Evolutionary conservation across 192 early-diverging fungal species (phyloP), one percentile per base, ranked within the genome.

Genomic region (Spinellus fusiger): DNA sequence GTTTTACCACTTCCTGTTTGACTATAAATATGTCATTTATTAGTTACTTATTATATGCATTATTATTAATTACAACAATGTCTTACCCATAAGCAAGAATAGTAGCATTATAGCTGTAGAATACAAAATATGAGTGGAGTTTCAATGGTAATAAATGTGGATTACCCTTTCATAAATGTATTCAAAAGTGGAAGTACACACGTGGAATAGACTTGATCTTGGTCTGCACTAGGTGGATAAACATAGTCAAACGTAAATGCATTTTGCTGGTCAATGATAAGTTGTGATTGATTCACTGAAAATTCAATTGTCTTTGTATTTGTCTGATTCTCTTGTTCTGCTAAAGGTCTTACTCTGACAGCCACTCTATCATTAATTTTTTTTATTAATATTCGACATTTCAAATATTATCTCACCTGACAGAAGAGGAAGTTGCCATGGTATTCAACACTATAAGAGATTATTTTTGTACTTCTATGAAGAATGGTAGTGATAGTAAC

Each of bases 1-100:
- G 95, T 94, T 77, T 98, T 98, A 38, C 96, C 96, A 22, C 82
- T 84, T 25, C 92, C 93, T 1, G 93, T 95, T 83, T 98, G 90
- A 40, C 81, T 83, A 61, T 37, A 26, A 35, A 18, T 35, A 33
- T 20, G 3, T 0, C 29, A n/a, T 20, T 26, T 57, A 18, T 38
- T 8, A n/a, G 18, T 32, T 58, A 58, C 15, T 20, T 29, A 25
- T 23, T 38, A n/a, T 13, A 22, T 34, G 34, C 0, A n/a, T 7
- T 35, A 18, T 46, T 44, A 29, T 54, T 35, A n/a, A 49, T 25
- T 34, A 29, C 20, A 28, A 54, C 55, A n/a, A n/a, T 16, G 4
- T 28, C 47, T 32, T 49, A 49, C 59, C 50, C 87, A 33, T 89
- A 89, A 28, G 95, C 95, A 10, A 98, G 77, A 53, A 98, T 86